Evolutionary conservation across 2,329 filamentous ascomycete genomes (phyloP).

Genomic region (Botrytis hyacinthi): DNA sequence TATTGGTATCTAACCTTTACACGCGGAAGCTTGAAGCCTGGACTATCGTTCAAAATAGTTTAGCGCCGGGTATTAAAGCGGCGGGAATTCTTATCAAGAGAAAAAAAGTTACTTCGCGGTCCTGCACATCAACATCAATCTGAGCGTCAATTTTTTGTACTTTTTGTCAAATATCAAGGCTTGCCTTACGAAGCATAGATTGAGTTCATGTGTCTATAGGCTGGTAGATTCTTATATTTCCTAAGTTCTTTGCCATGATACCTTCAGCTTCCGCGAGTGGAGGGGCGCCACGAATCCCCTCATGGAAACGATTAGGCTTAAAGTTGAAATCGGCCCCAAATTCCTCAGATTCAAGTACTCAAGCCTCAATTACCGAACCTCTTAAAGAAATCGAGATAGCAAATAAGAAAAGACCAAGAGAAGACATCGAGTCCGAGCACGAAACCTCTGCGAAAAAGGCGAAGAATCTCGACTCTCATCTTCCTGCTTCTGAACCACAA

Average conservation of each 20-base stretch:
- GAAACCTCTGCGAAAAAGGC: conserved; percentile 32
- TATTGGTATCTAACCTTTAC: conserved; percentile 6
- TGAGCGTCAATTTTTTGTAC: not conserved
- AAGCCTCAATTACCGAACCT: conserved; percentile 21
- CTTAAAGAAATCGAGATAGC: conserved; percentile 24
- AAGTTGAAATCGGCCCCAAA: conserved; percentile 56
- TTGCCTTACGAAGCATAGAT: not conserved
- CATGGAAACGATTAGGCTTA: conserved; percentile 59
- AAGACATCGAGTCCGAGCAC: conserved; percentile 24
- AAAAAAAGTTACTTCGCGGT: conserved; percentile 20
- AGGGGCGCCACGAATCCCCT: conserved; percentile 44
- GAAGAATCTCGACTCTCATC: conserved; percentile 28
- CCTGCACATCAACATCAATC: conserved; percentile 14
- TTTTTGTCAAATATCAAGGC: not conserved
- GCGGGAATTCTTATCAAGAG: conserved; percentile 19
- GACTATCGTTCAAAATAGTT: conserved; percentile 17
- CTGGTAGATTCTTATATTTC: conserved; percentile 6
- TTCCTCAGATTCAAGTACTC: conserved; percentile 23
- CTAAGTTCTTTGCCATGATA: conserved; percentile 25
- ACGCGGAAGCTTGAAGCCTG: conserved; percentile 23
- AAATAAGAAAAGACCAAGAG: conserved; percentile 34
- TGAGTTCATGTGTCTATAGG: not conserved
- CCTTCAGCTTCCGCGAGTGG: conserved; percentile 26
- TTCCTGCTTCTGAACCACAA: conserved; percentile 11
- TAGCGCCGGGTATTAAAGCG: conserved; percentile 17